These are phyloP conservation scores for Bruguiera hainesii DNA, from an alignment of 441 rosid species.

Conservation along the genomic window DNA sequence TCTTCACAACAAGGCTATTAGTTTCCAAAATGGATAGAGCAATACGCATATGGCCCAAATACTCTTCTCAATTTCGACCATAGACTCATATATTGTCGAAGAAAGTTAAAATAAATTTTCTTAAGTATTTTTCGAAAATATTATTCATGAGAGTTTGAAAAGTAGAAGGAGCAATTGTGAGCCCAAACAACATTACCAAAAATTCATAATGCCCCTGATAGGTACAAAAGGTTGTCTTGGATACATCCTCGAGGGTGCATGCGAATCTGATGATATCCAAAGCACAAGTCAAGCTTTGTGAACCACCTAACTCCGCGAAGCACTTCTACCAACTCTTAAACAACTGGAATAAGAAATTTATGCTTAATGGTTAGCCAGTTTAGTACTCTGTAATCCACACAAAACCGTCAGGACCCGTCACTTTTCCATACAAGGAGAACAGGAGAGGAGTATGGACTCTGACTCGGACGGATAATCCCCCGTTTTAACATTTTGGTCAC, in stretches of 20 bases:
- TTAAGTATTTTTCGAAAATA: too few relatives aligned
- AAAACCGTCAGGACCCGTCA: background rate
- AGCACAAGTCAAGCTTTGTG: background rate
- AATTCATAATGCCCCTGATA: background rate
- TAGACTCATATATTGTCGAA: too few relatives aligned
- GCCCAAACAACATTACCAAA: background rate
- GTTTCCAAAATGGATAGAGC: too few relatives aligned
- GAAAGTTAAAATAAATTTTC: too few relatives aligned
- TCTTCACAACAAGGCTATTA: too few relatives aligned
- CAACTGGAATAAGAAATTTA: background rate
- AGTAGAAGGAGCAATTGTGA: background rate
- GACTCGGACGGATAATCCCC: background rate
- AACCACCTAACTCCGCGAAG: background rate
- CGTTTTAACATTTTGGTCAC: background rate
- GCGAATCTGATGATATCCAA: slow-evolving; percentile 1
- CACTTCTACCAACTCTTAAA: background rate
- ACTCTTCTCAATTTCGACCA: too few relatives aligned
- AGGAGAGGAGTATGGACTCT: slow-evolving; percentile 5
- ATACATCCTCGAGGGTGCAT: background rate
- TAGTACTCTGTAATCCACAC: background rate
- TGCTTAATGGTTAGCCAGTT: background rate
- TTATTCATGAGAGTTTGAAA: background rate
- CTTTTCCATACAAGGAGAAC: background rate
- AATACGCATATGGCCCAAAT: too few relatives aligned
- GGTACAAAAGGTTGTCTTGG: background rate